Percentiles rank a stretch among this genome's conserved stretches.
These are phyloP conservation scores for Rhodotorula paludigena DNA, from an alignment of 768 basidiomycete species.

Conservation along the genomic window DNA sequence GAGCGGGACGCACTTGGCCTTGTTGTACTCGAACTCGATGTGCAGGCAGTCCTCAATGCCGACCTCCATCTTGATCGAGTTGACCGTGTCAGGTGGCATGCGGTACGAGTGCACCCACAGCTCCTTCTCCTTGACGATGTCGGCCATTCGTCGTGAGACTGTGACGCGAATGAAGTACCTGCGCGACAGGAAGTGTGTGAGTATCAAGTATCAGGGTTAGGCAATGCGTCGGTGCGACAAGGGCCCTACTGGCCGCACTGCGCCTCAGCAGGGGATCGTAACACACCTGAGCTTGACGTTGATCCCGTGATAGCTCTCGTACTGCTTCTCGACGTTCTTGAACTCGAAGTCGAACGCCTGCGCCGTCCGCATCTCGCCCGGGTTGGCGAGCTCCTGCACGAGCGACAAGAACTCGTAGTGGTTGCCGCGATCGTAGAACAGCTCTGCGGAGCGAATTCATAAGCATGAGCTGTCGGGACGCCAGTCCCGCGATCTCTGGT, in stretches of 20 bases:
- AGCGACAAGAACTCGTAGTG: slow-evolving; percentile 96
- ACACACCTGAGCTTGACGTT: slow-evolving; percentile 88
- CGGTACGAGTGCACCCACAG: slow-evolving; percentile 97
- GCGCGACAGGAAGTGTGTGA: background rate
- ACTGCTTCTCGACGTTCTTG: slow-evolving; percentile 99
- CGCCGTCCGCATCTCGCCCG: slow-evolving; percentile 94
- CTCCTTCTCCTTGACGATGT: slow-evolving; percentile 86
- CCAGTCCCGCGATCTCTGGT: background rate
- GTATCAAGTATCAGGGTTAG: slow-evolving; percentile 1
- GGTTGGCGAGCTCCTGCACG: slow-evolving; percentile 88
- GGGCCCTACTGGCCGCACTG: too few relatives aligned
- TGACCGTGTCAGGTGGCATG: slow-evolving; percentile 97
- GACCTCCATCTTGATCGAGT: slow-evolving; percentile 99
- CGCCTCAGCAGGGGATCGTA: background rate
- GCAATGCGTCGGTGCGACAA: background rate
- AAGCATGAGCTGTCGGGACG: background rate
- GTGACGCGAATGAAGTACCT: slow-evolving; percentile 91
- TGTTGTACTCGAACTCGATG: slow-evolving; percentile 99
- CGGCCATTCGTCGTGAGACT: slow-evolving; percentile 84
- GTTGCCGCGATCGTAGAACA: slow-evolving; percentile 96
- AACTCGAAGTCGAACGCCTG: slow-evolving; percentile 96
- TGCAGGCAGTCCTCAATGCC: slow-evolving; percentile 98
- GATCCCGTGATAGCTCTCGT: slow-evolving; percentile 94
- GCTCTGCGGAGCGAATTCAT: slow-evolving; percentile 38
- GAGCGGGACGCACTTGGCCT: slow-evolving; percentile 74